Evolutionary conservation across 2,329 filamentous ascomycete species (phyloP), one percentile per base, ranked within the genome.

Genomic region (Neonectria hederae): DNA sequence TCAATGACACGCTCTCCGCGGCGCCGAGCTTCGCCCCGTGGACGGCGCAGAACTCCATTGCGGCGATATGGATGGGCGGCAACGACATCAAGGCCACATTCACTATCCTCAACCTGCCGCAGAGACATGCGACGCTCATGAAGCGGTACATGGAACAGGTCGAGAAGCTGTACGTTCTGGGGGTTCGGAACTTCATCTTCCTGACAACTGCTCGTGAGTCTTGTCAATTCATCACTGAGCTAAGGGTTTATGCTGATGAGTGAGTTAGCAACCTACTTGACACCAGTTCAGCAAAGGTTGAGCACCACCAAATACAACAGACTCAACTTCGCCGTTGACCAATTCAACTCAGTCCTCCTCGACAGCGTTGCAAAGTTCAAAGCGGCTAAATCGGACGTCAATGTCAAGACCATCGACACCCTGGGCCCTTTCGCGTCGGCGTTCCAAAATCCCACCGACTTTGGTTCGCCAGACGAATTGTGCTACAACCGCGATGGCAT

Each of bases 131-230:
- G 1, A 30, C 22, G 17, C n/a, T 63, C 6, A 14, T 30, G n/a
- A 38, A n/a, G 10, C 30, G 53, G 2, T 54, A 57, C 22, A 54
- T 58, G 22, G 5, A 21, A 5, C 60, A 63, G 21, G 48, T 53
- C n/a, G 45, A 58, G 13, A 24, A 22, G 14, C 32, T 63, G 32
- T 48, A 63, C 13, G 4, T 13, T 3, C 17, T 43, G 24, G 60
- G 60, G 4, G 51, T 63, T 3, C 35, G 54, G 7, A 54, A 63
- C 4, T 63, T 63, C 24, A 54, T 63, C 6, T 54, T 63, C 19
- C n/a, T 63, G 14, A 58, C 45, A 2, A 32, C 53, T 14, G 40
- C 48, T 9, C 60, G 60, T 58, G 21, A 57, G 60, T 58, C n/a
- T 17, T 1, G 9, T n/a, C 14, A 8, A 8, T 48, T n/a, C 14